These are phyloP conservation scores for Caryopteris hybrid DNA, from an alignment of 305 asterid genomes.

Conservation along the genomic window DNA sequence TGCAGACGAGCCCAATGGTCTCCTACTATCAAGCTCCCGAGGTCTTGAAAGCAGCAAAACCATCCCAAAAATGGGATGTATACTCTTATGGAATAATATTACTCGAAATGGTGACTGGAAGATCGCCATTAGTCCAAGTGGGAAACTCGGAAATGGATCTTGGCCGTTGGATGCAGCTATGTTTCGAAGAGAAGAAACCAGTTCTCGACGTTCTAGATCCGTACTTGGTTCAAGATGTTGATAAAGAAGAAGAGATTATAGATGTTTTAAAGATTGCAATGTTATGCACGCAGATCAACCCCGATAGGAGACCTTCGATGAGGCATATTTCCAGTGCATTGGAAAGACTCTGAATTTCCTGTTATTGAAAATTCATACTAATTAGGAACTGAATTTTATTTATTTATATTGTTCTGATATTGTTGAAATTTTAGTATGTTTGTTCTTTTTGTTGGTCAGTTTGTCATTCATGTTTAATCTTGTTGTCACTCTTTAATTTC, in stretches of 20 bases:
- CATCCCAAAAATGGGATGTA: slow-evolving; percentile 91
- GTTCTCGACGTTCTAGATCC: slow-evolving; percentile 69
- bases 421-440: too few species aligned
- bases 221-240: slow-evolving; percentile 47
- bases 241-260: slow-evolving; percentile 80
- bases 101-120: slow-evolving; percentile 82
- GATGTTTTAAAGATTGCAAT: slow-evolving; percentile 72
- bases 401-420: too few species aligned
- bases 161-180: slow-evolving; percentile 71
- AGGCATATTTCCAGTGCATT: slow-evolving; percentile 60
- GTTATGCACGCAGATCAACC: slow-evolving; percentile 67
- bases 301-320: slow-evolving; percentile 78
- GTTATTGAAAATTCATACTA: too few species aligned
- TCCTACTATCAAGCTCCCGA: slow-evolving; percentile 85
- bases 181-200: slow-evolving; percentile 84
- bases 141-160: slow-evolving; percentile 64
- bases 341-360: too few species aligned
- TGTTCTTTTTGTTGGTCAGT: too few species aligned
- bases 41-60: slow-evolving; percentile 65
- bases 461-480: too few species aligned
- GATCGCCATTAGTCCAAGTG: slow-evolving; percentile 51
- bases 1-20: slow-evolving; percentile 54
- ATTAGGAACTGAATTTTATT: too few species aligned
- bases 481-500: too few species aligned
- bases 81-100: slow-evolving; percentile 74